Percentiles rank a stretch among this genome's conserved stretches.
Conservation (phyloP, 73 alveolate species). For the Paramecium biaurelia region DNA sequence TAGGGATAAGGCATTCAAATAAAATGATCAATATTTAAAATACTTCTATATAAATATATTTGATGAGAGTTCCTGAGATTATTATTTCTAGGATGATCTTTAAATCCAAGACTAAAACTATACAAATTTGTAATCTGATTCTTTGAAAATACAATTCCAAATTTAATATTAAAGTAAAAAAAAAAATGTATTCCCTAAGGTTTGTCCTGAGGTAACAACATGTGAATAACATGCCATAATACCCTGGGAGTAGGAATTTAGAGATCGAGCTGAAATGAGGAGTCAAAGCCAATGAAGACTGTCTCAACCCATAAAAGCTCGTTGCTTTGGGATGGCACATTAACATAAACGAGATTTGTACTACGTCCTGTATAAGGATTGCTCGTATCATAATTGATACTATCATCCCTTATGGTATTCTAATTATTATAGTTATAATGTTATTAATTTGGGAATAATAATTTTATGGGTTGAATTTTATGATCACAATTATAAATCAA, state of each 20-base stretch:
- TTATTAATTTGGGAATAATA: not conserved
- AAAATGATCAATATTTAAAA: not conserved
- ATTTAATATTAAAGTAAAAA: not conserved
- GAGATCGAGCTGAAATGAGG: conserved; percentile 20
- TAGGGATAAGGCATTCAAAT: not conserved
- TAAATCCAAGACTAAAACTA: not conserved
- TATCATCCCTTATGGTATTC: not conserved
- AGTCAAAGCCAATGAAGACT: conserved; percentile 49
- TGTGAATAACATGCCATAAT: conserved; percentile 19
- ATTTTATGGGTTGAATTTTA: not conserved
- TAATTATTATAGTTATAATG: not conserved
- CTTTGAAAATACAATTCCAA: not conserved
- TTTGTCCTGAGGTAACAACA: conserved; percentile 48
- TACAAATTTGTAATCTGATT: too few relatives aligned
- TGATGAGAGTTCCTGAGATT: not conserved
- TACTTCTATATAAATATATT: not conserved
- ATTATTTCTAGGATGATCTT: not conserved
- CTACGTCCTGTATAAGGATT: not conserved
- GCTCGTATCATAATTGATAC: not conserved
- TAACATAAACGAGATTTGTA: not conserved
- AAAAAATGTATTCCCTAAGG: conserved; percentile 29
- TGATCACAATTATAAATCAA: not conserved
- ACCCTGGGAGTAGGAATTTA: conserved; percentile 51
- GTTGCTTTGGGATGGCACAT: conserved; percentile 37
- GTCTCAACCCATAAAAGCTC: conserved; percentile 20